Conservation (phyloP, 495 filamentous ascomycete species). For the Lophium mytilinum region DNA sequence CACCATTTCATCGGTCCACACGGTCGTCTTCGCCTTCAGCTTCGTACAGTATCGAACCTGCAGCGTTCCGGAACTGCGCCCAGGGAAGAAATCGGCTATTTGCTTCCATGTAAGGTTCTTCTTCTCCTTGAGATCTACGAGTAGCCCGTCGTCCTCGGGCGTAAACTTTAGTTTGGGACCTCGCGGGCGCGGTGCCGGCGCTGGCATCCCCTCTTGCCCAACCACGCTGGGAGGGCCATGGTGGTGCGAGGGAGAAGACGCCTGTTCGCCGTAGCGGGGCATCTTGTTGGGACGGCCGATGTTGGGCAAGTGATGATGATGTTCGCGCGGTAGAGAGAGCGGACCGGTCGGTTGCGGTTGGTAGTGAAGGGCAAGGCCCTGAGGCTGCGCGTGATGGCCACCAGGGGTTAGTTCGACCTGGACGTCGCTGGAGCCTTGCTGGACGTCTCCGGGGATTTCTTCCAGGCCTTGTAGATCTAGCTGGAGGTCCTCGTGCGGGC, state of each 20-base stretch:
- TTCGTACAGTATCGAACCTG: slow-evolving; percentile 94
- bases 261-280: slow-evolving; percentile 35
- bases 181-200: slow-evolving; percentile 63
- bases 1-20: slow-evolving; percentile 89
- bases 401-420: slow-evolving; percentile 30
- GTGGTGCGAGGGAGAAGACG: slow-evolving; percentile 16
- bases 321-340: slow-evolving; percentile 16
- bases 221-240: slow-evolving; percentile 60
- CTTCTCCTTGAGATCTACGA: slow-evolving; percentile 85
- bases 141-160: slow-evolving; percentile 72
- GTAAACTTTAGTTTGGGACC: slow-evolving; percentile 88
- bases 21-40: slow-evolving; percentile 82
- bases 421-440: slow-evolving; percentile 22
- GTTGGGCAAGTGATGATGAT: slow-evolving; percentile 65
- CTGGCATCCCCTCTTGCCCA: slow-evolving; percentile 74
- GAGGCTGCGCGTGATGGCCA: slow-evolving; percentile 29
- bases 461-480: slow-evolving; percentile 17
- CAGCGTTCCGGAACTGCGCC: slow-evolving; percentile 74
- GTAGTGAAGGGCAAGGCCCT: slow-evolving; percentile 11
- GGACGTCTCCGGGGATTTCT: slow-evolving; percentile 20
- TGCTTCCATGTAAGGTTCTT: slow-evolving; percentile 92
- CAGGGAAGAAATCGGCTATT: slow-evolving; percentile 90
- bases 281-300: slow-evolving; percentile 47
- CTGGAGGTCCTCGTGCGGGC: slow-evolving; percentile 25
- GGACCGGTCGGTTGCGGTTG: slow-evolving; percentile 4